Conservation (phyloP, 2,329 filamentous ascomycete genomes). For the Aspergillus ochraceoroseus region DNA sequence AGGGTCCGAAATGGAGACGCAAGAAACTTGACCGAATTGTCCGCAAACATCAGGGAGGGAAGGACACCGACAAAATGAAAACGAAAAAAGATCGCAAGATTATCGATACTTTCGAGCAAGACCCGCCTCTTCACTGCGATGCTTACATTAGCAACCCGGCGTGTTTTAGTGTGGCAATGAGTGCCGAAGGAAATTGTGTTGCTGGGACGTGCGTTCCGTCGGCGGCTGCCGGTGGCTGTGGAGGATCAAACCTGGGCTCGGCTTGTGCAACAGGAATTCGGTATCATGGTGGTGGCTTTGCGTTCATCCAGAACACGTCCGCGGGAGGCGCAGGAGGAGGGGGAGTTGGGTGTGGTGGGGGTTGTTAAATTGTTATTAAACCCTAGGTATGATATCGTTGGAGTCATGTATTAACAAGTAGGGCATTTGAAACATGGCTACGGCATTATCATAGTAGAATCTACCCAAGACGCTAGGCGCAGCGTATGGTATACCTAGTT, state of each 20-base stretch:
- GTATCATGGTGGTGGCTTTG: background rate
- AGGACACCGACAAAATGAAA: background rate
- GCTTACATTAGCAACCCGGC: background rate
- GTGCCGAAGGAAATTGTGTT: background rate
- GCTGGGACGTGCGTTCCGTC: background rate
- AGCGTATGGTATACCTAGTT: too few species aligned
- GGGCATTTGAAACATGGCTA: too few species aligned
- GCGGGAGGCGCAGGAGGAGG: constrained; percentile 8
- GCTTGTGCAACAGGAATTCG: background rate
- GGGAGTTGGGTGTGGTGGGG: constrained; percentile 7
- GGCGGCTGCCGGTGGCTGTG: background rate
- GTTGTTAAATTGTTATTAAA: background rate
- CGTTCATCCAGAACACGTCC: background rate
- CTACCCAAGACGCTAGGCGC: too few species aligned
- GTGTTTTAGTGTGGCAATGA: background rate
- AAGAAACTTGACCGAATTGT: background rate
- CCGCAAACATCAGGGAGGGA: background rate
- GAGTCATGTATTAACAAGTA: too few species aligned
- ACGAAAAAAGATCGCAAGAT: too few species aligned
- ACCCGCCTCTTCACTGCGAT: background rate
- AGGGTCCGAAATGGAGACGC: background rate
- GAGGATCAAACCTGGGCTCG: background rate
- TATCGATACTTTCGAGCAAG: background rate
- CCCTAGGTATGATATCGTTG: too few species aligned
- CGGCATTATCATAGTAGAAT: too few species aligned